Conservation (phyloP, 352 stramenopile species). For the Pythium brachiatum region DNA sequence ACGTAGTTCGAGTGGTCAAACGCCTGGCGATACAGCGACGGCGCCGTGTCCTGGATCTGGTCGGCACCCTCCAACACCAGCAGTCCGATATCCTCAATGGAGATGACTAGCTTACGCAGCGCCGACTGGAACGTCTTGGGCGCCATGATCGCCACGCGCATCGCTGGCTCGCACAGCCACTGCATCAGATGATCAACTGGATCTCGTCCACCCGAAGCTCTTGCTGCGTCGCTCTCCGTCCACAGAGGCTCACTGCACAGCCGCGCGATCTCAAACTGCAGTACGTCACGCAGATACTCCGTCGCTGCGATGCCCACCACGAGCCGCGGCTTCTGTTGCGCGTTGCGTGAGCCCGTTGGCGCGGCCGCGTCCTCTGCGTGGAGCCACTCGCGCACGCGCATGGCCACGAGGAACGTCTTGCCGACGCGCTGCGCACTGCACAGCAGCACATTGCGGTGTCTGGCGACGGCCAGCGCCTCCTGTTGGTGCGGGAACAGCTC, state of each 20-base stretch:
- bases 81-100: conserved; percentile 34
- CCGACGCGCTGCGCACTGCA: conserved; percentile 53
- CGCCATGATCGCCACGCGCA: conserved; percentile 44
- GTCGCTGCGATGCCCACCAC: conserved; percentile 48
- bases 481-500: conserved; percentile 43
- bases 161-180: conserved; percentile 18
- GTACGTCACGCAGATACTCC: conserved; percentile 19
- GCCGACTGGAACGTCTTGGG: conserved; percentile 41
- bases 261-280: conserved; percentile 43
- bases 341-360: background rate
- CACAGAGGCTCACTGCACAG: conserved; percentile 40
- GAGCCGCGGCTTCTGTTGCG: conserved; percentile 1
- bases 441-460: conserved; percentile 56
- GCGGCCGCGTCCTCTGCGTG: background rate
- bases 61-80: conserved; percentile 69
- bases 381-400: conserved; percentile 47
- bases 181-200: conserved; percentile 20
- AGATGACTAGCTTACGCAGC: conserved; percentile 32
- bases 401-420: conserved; percentile 67
- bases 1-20: conserved; percentile 30
- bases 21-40: conserved; percentile 47
- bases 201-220: background rate
- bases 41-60: conserved; percentile 54
- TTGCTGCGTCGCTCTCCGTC: conserved; percentile 10
- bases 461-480: conserved; percentile 69